Evolutionary conservation across 371 early-diverging fungal species (phyloP), one percentile per base, ranked within the genome.

Genomic region (Mucor irregularis): DNA sequence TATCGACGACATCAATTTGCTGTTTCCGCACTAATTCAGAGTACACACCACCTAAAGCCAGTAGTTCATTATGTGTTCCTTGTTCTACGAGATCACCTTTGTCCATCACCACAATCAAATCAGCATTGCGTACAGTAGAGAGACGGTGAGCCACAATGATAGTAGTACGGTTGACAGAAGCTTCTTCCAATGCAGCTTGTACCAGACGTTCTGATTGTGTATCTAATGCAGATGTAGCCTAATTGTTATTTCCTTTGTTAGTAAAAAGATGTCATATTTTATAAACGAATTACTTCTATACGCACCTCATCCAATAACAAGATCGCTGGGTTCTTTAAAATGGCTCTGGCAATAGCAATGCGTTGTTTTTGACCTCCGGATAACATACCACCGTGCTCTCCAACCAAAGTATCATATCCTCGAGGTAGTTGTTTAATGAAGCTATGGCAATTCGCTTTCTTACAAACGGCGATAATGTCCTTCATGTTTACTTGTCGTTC

Each of bases 81-180:
- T 49, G 49, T 66, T 90, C 91, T 8, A 86, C 53, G 17, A 91
- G 75, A 1, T 66, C 52, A 11, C 91, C 91, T 42, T 84, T 59
- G 42, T 80, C 73, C 75, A 89, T 76, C 5, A 90, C 90, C 30
- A 85, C 76, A 68, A 96, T 95, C 40, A 80, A 56, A 55, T 95
- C 88, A 0, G 93, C 88, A 56, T 92, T 84, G 29, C 66, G 66
- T 40, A 86, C 73, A 0, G 90, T 91, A 21, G 89, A 86, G 2
- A 91, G 73, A 7, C 90, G 82, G 65, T 96, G 96, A 0, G 96
- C 95, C 47, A 97, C 88, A 9, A 93, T 83, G 31, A 98, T 80
- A 5, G 94, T 93, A 2, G 94, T 93, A 10, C 94, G 79, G 19
- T 84, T 82, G 10, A 62, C 44, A 11, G 88, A 47, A 1, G 91